These are phyloP conservation scores for Metschnikowia arizonensis DNA, from an alignment of 805 yeast species.

Conservation along the genomic window DNA sequence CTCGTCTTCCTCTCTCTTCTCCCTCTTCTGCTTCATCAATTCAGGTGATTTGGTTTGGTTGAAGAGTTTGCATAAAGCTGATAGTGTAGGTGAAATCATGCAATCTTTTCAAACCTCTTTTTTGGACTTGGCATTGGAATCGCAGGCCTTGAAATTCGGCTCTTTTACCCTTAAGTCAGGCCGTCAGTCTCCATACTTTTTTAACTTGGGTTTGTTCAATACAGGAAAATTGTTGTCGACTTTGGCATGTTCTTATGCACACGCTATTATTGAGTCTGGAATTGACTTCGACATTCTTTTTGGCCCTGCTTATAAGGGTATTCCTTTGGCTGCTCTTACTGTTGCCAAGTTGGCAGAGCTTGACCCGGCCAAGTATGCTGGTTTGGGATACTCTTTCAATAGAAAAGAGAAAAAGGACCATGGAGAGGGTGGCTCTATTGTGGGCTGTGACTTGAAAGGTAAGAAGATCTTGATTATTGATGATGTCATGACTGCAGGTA, in stretches of 20 bases:
- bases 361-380: slow-evolving; percentile 71
- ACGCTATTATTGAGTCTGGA: slow-evolving; percentile 76
- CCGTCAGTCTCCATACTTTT: slow-evolving; percentile 89
- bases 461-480: slow-evolving; percentile 83
- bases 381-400: slow-evolving; percentile 87
- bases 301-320: slow-evolving; percentile 98
- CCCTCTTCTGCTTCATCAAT: slow-evolving; percentile 13
- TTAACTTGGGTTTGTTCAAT: slow-evolving; percentile 76
- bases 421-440: slow-evolving; percentile 96
- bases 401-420: slow-evolving; percentile 96
- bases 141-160: slow-evolving; percentile 84
- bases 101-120: slow-evolving; percentile 57
- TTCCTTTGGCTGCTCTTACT: slow-evolving; percentile 90
- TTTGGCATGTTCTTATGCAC: slow-evolving; percentile 84
- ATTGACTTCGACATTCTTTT: slow-evolving; percentile 85
- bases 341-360: slow-evolving; percentile 89
- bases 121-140: slow-evolving; percentile 75
- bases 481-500: slow-evolving; percentile 98
- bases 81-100: slow-evolving; percentile 22
- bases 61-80: slow-evolving; percentile 6
- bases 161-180: slow-evolving; percentile 88
- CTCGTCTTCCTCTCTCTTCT: not conserved
- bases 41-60: slow-evolving; percentile 7
- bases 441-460: slow-evolving; percentile 71
- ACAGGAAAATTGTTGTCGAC: slow-evolving; percentile 75